Conservation (phyloP, 1,139 yeast species). For the Kodamaea sp. region DNA sequence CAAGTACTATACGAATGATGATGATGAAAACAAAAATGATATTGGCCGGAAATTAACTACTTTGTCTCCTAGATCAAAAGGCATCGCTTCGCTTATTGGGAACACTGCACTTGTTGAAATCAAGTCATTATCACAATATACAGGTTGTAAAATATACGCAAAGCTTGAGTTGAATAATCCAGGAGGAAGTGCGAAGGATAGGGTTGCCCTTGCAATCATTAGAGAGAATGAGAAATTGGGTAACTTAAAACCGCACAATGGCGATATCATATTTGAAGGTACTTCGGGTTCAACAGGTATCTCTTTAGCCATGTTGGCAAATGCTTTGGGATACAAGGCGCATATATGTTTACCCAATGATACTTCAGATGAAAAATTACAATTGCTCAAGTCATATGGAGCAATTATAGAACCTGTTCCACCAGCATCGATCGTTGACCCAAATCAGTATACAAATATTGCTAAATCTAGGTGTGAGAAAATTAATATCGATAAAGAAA, state of each 20-base stretch:
- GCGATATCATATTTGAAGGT: constrained; percentile 82
- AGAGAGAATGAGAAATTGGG: constrained; percentile 62
- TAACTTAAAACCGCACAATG: constrained; percentile 48
- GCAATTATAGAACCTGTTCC: constrained; percentile 85
- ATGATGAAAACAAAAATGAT: background rate
- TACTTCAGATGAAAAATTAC: constrained; percentile 79
- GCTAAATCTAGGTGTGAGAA: constrained; percentile 65
- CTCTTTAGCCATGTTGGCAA: constrained; percentile 81
- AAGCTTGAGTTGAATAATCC: constrained; percentile 86
- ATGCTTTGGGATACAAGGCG: constrained; percentile 82
- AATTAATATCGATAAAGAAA: constrained; percentile 42
- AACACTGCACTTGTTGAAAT: constrained; percentile 84
- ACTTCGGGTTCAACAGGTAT: constrained; percentile 97
- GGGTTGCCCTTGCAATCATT: constrained; percentile 87
- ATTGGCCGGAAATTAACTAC: constrained; percentile 3
- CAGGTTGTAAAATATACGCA: constrained; percentile 84
- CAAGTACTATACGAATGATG: background rate
- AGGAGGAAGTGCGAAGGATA: constrained; percentile 93
- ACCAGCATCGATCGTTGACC: constrained; percentile 95
- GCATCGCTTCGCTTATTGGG: constrained; percentile 64
- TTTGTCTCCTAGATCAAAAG: constrained; percentile 32
- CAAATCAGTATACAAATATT: constrained; percentile 85
- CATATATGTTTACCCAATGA: constrained; percentile 96
- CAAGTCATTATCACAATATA: constrained; percentile 64
- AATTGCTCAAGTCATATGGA: constrained; percentile 67